A percentile compares a stretch with the other conserved stretches of the same genome.
phyloP scores from a whole-genome alignment of 106 monocot species.

The Allium cepa region DNA sequence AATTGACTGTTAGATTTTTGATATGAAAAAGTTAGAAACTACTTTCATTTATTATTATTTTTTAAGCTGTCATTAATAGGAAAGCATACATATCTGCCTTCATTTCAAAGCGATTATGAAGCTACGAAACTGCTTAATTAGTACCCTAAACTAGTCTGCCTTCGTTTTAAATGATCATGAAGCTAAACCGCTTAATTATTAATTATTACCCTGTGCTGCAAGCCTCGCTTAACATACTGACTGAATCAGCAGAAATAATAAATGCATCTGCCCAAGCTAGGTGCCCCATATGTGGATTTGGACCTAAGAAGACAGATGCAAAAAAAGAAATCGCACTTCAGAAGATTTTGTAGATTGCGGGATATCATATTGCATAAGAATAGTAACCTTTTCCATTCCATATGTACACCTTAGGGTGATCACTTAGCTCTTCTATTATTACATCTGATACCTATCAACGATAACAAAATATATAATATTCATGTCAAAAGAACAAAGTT shows the following conservation, averaged over 20 bases:
- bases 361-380: not conserved
- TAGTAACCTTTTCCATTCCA: constrained; percentile 89
- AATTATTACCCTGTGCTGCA: constrained; percentile 89
- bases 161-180: too few species aligned
- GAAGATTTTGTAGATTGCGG: not conserved
- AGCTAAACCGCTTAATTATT: not conserved
- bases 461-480: not conserved
- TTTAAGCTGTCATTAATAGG: too few species aligned
- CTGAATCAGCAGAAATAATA: constrained; percentile 87
- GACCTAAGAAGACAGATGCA: constrained; percentile 23
- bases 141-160: too few species aligned
- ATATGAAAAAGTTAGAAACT: too few species aligned
- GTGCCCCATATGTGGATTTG: constrained; percentile 97
- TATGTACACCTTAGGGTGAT: constrained; percentile 77
- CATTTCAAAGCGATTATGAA: too few species aligned
- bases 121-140: too few species aligned
- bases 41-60: too few species aligned
- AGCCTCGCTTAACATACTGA: constrained; percentile 95
- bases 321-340: not conserved
- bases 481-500: too few species aligned
- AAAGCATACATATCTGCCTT: too few species aligned
- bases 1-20: too few species aligned
- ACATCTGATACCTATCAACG: constrained; percentile 48
- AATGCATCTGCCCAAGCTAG: constrained; percentile 99
- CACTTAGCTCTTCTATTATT: constrained; percentile 52